Percentiles rank a stretch among this genome's conserved stretches.
These are phyloP conservation scores for Scheffersomyces spartinae DNA, from an alignment of 805 yeast genomes.

Conservation along the genomic window DNA sequence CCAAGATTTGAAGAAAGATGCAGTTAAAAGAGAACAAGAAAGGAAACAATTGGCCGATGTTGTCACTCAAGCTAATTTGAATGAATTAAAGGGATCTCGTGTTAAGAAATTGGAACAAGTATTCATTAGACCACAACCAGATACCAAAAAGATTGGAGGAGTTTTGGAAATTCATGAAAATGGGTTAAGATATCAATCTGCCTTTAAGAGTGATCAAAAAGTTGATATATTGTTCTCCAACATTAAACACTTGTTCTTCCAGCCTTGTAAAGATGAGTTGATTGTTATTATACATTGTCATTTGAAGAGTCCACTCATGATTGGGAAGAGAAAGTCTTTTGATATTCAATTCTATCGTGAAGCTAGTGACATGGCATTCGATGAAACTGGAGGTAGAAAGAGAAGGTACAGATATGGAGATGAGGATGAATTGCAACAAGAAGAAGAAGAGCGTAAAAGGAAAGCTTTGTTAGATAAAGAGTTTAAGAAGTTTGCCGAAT, in stretches of 20 bases:
- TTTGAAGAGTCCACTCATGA: slow-evolving; percentile 83
- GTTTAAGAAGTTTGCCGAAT: slow-evolving; percentile 79
- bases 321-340: slow-evolving; percentile 90
- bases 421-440: slow-evolving; percentile 96
- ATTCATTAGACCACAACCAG: slow-evolving; percentile 91
- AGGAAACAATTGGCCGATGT: slow-evolving; percentile 89
- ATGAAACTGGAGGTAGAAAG: slow-evolving; percentile 92
- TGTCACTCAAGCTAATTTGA: slow-evolving; percentile 78
- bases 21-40: slow-evolving; percentile 83
- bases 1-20: slow-evolving; percentile 83
- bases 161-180: slow-evolving; percentile 85
- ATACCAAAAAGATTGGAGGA: slow-evolving; percentile 92
- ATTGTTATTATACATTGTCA: slow-evolving; percentile 89
- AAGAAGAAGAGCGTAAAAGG: slow-evolving; percentile 93
- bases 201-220: slow-evolving; percentile 71
- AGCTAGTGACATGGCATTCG: slow-evolving; percentile 91
- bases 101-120: slow-evolving; percentile 82
- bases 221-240: slow-evolving; percentile 84
- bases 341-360: slow-evolving; percentile 96
- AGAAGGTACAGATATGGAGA: slow-evolving; percentile 88
- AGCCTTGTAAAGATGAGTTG: slow-evolving; percentile 91
- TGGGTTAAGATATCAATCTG: slow-evolving; percentile 88
- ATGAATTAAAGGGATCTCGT: slow-evolving; percentile 75
- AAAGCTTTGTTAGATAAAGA: slow-evolving; percentile 86
- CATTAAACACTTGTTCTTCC: slow-evolving; percentile 88